Percentiles rank a stretch among this genome's conserved stretches.
These are phyloP conservation scores for Oryza officinalis DNA, from an alignment of 176 grass and related monocot species.

Conservation along the genomic window DNA sequence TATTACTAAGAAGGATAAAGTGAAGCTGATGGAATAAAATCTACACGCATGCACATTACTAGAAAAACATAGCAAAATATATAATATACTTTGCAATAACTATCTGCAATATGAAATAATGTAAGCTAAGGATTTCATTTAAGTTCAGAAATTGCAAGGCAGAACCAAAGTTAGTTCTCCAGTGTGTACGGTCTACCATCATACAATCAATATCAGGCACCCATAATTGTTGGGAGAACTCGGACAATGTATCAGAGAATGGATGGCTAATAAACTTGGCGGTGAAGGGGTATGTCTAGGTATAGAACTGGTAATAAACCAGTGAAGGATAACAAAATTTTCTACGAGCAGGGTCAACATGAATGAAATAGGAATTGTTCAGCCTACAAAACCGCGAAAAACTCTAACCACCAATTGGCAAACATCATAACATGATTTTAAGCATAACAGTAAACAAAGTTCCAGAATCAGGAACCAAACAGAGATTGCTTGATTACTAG, in stretches of 20 bases:
- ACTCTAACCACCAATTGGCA: background rate
- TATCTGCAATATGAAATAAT: background rate
- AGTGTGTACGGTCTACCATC: background rate
- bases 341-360: background rate
- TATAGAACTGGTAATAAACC: background rate
- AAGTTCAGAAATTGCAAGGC: background rate
- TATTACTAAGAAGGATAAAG: background rate
- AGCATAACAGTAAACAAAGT: background rate
- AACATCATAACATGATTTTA: background rate
- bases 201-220: background rate
- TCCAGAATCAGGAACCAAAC: background rate
- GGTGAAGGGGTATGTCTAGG: background rate
- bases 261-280: background rate
- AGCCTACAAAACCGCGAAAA: background rate
- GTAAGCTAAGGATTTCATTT: background rate
- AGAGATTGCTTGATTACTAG: background rate
- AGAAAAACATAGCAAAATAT: background rate
- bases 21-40: slow-evolving; percentile 22
- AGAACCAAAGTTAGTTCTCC: background rate
- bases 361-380: background rate
- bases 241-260: background rate
- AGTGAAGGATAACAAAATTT: background rate
- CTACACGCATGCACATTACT: background rate
- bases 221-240: background rate
- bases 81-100: slow-evolving; percentile 7